Conservation (phyloP, 805 yeast species). For the Candida golubevii region DNA sequence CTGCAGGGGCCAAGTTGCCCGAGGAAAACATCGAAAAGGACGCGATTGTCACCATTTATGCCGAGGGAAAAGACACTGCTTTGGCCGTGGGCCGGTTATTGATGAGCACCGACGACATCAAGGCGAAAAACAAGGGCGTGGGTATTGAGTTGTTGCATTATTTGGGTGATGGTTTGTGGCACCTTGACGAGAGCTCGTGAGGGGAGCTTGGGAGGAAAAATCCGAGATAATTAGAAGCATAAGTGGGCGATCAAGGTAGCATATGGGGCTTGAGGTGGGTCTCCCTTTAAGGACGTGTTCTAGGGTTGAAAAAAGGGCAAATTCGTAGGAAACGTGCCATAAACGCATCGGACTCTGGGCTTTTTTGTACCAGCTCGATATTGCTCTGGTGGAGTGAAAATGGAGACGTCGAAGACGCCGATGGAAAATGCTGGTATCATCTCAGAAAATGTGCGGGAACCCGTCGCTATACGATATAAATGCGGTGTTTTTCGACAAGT, state of each 20-base stretch:
- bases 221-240: no score
- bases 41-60: slow-evolving; percentile 74
- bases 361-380: background rate
- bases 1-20: slow-evolving; percentile 79
- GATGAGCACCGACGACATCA: slow-evolving; percentile 89
- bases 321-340: no score
- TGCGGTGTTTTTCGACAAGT: slow-evolving; percentile 19
- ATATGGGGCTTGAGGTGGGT: no score
- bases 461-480: slow-evolving; percentile 13
- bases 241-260: no score
- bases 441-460: background rate
- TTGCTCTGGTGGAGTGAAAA: background rate
- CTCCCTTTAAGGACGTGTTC: no score
- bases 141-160: slow-evolving; percentile 83
- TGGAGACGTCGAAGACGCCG: background rate
- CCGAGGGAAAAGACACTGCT: slow-evolving; percentile 90
- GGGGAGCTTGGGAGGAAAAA: no score
- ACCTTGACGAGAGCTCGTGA: slow-evolving; percentile 37
- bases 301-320: no score
- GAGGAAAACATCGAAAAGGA: slow-evolving; percentile 64
- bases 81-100: slow-evolving; percentile 83
- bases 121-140: slow-evolving; percentile 75
- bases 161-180: slow-evolving; percentile 88
- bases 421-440: background rate
- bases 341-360: no score